Percentiles rank a stretch among this genome's conserved stretches.
Evolutionary conservation across 2,329 filamentous ascomycete genomes (phyloP).

Genomic region (Graphiopsis chlorocephala): DNA sequence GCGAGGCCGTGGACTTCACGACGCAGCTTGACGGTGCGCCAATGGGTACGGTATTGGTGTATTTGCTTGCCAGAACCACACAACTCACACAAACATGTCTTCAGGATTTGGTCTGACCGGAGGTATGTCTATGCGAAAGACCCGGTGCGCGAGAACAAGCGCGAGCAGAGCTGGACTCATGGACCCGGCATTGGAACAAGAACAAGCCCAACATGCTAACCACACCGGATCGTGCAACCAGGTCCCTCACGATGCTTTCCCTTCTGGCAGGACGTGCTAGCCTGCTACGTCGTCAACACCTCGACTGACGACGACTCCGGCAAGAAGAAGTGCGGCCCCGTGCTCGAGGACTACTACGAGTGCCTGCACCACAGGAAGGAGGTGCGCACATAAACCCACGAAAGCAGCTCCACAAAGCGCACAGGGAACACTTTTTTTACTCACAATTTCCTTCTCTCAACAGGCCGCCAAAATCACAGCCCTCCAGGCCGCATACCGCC

Average conservation of each 20-base stretch:
- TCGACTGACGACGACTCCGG: slow-evolving; percentile 72
- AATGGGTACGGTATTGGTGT: slow-evolving; percentile 1
- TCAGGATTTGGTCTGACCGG: slow-evolving; percentile 80
- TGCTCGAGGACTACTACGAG: slow-evolving; percentile 96
- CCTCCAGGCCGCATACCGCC: slow-evolving; percentile 81
- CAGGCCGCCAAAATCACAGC: slow-evolving; percentile 75
- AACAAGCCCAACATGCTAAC: slow-evolving; percentile 2
- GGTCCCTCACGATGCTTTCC: slow-evolving; percentile 85
- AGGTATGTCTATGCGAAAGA: slow-evolving; percentile 53
- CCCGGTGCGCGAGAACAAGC: neutral
- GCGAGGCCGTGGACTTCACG: neutral
- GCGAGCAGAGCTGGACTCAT: neutral
- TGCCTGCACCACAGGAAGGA: slow-evolving; percentile 99
- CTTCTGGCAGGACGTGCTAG: slow-evolving; percentile 99
- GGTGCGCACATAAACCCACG: slow-evolving; percentile 53
- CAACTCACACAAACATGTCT: slow-evolving; percentile 56
- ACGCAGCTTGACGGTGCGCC: neutral
- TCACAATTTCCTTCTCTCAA: slow-evolving; percentile 4
- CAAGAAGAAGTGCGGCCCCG: slow-evolving; percentile 81
- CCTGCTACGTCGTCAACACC: slow-evolving; percentile 96
- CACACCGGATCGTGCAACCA: slow-evolving; percentile 33
- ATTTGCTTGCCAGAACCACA: slow-evolving; percentile 11
- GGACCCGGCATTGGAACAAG: neutral
- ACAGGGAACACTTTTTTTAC: neutral
- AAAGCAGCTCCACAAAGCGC: neutral